Conservation (phyloP, 2,329 filamentous ascomycete genomes). For the Epichloe aotearoae region DNA sequence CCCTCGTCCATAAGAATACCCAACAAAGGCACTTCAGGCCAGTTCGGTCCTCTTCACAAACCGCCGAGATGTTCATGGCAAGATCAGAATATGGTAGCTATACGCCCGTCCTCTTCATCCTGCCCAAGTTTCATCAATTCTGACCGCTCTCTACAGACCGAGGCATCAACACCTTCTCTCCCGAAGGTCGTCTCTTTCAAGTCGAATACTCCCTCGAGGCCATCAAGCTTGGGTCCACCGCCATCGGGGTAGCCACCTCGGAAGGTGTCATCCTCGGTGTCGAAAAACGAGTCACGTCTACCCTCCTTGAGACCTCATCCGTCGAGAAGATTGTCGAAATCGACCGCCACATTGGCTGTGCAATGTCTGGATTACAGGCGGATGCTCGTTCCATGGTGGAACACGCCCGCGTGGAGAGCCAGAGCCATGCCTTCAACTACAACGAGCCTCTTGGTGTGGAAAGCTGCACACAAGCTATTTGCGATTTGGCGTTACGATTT, state of each 20-base stretch:
- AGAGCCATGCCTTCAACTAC: conserved; percentile 97
- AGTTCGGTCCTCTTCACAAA: conserved; percentile 13
- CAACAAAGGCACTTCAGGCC: background rate
- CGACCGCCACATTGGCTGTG: conserved; percentile 95
- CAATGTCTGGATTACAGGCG: conserved; percentile 95
- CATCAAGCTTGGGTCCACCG: conserved; percentile 97
- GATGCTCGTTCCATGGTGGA: conserved; percentile 97
- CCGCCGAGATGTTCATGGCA: conserved; percentile 92
- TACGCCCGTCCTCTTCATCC: conserved; percentile 4
- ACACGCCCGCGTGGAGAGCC: conserved; percentile 93
- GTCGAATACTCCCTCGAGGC: conserved; percentile 99
- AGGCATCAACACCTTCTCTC: conserved; percentile 99
- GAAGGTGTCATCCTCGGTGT: conserved; percentile 94
- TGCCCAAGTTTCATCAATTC: conserved; percentile 9
- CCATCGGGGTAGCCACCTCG: conserved; percentile 92
- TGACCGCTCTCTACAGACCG: conserved; percentile 51
- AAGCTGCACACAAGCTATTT: conserved; percentile 98
- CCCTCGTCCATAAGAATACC: background rate
- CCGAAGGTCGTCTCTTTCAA: conserved; percentile 98
- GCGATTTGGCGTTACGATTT: conserved; percentile 89
- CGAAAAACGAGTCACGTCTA: conserved; percentile 97
- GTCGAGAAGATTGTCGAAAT: conserved; percentile 99
- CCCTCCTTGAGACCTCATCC: conserved; percentile 90
- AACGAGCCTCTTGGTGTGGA: conserved; percentile 89
- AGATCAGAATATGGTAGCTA: conserved; percentile 92